Conservation (phyloP, 805 yeast genomes). For the Candida maltosa region DNA sequence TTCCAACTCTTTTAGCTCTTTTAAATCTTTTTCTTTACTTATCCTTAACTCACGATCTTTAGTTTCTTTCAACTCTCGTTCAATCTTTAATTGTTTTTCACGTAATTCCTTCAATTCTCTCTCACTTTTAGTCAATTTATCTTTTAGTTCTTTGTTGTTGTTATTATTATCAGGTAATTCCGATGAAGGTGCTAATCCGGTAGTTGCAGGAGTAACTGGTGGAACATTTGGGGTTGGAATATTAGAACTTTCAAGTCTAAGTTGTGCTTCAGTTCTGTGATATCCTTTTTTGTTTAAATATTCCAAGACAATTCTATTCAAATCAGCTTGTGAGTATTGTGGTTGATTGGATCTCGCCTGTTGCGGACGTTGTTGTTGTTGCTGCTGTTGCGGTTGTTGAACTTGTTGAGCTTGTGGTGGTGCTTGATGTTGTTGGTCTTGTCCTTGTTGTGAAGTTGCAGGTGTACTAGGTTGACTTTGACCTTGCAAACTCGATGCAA, state of each 20-base stretch:
- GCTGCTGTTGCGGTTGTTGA: slow-evolving; percentile 4
- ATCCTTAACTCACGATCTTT: slow-evolving; percentile 36
- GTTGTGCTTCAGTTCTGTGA: slow-evolving; percentile 89
- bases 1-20: slow-evolving; percentile 38
- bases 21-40: slow-evolving; percentile 37
- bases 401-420: neutral
- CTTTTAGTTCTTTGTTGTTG: slow-evolving; percentile 26
- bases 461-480: neutral
- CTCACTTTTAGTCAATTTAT: slow-evolving; percentile 23
- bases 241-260: slow-evolving; percentile 79
- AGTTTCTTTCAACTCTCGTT: slow-evolving; percentile 35
- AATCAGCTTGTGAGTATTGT: slow-evolving; percentile 76
- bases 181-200: slow-evolving; percentile 33
- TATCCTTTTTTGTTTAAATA: slow-evolving; percentile 92
- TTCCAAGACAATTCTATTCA: slow-evolving; percentile 88
- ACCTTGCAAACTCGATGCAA: neutral
- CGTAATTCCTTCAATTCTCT: slow-evolving; percentile 34
- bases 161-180: slow-evolving; percentile 12
- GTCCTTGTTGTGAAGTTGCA: neutral
- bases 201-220: slow-evolving; percentile 45
- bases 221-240: slow-evolving; percentile 51
- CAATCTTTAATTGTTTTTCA: slow-evolving; percentile 30
- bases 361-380: slow-evolving; percentile 8
- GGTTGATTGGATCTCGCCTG: slow-evolving; percentile 26
- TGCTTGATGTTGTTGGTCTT: neutral